A percentile compares a stretch with the other conserved stretches of the same genome.
Conservation (phyloP, 202 grass and related monocot species). For the Schoenoplectus tabernaemontani region DNA sequence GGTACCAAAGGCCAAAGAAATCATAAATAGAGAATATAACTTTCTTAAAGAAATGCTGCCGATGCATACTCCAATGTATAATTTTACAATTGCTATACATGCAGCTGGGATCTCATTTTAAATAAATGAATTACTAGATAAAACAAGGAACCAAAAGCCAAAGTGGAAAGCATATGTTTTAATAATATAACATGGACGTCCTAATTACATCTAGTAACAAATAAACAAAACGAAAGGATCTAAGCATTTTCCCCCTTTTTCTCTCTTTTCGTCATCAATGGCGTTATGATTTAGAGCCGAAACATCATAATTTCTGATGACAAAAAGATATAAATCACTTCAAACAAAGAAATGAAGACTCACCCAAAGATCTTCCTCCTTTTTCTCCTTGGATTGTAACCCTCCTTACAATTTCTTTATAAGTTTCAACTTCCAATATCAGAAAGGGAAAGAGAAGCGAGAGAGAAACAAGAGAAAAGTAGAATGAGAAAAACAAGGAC, state of each 20-base stretch:
- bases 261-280: not conserved
- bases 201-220: not conserved
- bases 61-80: not conserved
- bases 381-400: too few relatives aligned
- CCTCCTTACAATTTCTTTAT: too few relatives aligned
- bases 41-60: not conserved
- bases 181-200: not conserved
- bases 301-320: not conserved
- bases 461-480: not conserved
- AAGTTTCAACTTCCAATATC: too few relatives aligned
- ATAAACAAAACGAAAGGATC: not conserved
- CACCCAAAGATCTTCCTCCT: not conserved
- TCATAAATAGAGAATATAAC: not conserved
- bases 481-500: not conserved
- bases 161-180: not conserved
- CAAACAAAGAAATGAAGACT: not conserved
- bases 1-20: not conserved
- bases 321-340: not conserved
- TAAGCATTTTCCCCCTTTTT: not conserved
- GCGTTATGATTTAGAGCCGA: not conserved
- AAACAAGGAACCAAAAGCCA: not conserved
- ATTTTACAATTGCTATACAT: not conserved
- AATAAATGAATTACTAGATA: not conserved
- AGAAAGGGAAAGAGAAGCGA: not conserved
- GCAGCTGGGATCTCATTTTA: not conserved